Base-by-base conservation (phyloP, 371 early-diverging fungal species). In the Lichtheimia ornata region DNA sequence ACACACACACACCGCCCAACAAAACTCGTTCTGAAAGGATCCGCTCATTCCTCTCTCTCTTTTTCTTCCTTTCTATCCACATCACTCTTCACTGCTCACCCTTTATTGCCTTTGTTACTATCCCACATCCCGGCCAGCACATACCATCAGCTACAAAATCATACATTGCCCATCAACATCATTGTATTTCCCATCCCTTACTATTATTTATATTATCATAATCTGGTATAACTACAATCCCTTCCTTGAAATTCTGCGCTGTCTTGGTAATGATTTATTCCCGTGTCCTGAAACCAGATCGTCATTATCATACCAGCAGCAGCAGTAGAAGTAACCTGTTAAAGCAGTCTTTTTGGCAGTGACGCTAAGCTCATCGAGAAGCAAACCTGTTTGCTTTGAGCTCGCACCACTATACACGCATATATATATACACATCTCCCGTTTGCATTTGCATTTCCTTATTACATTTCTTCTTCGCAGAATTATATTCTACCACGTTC, bases 231-330 rank as follows among this genome's bases (percentile, higher is more conserved):
- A 11, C 35, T 24, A 1, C 58, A 28, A 28, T 7, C 17, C 50
- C 22, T 51, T 51, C 27, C 22, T 49, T 11, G 41, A 28, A n/a
- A 25, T 42, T 60, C 53, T 45, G n/a, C 44, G 47, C 47, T 47
- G 47, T 35, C 27, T 53, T 53, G 30, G 45, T 61, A 53, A 54
- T 61, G 55, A 53, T 54, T 54, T 55, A 42, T 61, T 54, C 41
- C 28, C 30, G 35, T 53, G 17, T 54, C 24, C 49, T 49, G 45
- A 44, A 44, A 44, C 42, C 57, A 56, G 43, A 13, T 44, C 45
- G 17, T 56, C 27, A 56, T 56, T 45, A 56, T 56, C 57, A 56
- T 56, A 42, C 17, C 17, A 56, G 57, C 43, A 56, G 57, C 57
- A 44, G 57, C 43, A 56, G 57, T 56, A 56, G 57, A 41, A 15